phyloP scores from a whole-genome alignment of 768 basidiomycete species.

The Pisolithus microcarpus region DNA sequence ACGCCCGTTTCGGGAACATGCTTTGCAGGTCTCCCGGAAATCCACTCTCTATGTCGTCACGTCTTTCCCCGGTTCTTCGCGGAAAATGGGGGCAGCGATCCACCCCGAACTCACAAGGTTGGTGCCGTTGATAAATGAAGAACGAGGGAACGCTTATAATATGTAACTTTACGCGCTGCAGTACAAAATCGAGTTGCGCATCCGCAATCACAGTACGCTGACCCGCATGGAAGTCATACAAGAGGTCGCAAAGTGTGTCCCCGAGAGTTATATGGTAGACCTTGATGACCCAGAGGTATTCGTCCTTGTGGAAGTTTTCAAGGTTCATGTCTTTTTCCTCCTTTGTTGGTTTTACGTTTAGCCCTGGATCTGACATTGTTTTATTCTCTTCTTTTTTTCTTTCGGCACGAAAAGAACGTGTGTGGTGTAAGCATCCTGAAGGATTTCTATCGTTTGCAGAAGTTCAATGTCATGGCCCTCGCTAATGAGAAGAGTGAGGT shows the following conservation, averaged over 20 bases:
- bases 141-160: neutral
- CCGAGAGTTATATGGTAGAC: slow-evolving; percentile 59
- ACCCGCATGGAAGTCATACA: slow-evolving; percentile 54
- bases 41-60: slow-evolving; percentile 51
- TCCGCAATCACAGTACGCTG: slow-evolving; percentile 72
- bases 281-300: slow-evolving; percentile 64
- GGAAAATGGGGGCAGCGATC: slow-evolving; percentile 27
- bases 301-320: slow-evolving; percentile 77
- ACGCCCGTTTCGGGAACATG: slow-evolving; percentile 65
- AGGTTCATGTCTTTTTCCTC: slow-evolving; percentile 40
- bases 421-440: slow-evolving; percentile 71
- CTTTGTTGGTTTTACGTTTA: neutral
- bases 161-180: slow-evolving; percentile 19
- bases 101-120: slow-evolving; percentile 40
- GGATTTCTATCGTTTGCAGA: slow-evolving; percentile 63
- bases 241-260: slow-evolving; percentile 63
- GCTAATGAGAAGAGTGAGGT: slow-evolving; percentile 43
- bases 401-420: slow-evolving; percentile 41
- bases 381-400: too few species aligned
- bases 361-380: neutral
- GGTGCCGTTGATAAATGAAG: neutral
- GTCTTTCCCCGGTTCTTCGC: slow-evolving; percentile 49
- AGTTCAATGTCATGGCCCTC: slow-evolving; percentile 76
- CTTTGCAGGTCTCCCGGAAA: slow-evolving; percentile 62
- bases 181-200: slow-evolving; percentile 77